A percentile compares a stretch with the other conserved stretches of the same genome.
Evolutionary conservation across 768 basidiomycete genomes (phyloP).

Genomic region (Amanita inopinata): DNA sequence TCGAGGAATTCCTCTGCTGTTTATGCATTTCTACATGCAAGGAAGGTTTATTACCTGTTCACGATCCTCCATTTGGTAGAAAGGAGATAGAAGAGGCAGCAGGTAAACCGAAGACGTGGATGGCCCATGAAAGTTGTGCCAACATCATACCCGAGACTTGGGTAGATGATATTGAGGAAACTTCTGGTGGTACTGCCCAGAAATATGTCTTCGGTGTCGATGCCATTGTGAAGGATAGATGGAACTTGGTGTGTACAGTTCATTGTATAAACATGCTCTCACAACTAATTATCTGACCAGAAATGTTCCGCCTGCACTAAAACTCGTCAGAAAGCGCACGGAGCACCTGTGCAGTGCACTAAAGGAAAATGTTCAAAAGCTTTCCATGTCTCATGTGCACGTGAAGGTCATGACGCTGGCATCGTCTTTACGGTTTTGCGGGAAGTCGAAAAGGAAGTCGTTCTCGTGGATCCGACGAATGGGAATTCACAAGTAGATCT

Average conservation of each 20-base stretch:
- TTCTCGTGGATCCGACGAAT: constrained; percentile 39
- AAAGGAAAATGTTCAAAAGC: constrained; percentile 91
- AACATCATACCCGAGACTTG: constrained; percentile 85
- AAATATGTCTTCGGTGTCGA: constrained; percentile 75
- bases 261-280: constrained; percentile 2
- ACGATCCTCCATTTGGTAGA: constrained; percentile 52
- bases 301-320: constrained; percentile 88
- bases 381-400: constrained; percentile 89
- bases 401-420: constrained; percentile 38
- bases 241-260: constrained; percentile 69
- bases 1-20: constrained; percentile 55
- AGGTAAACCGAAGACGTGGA: constrained; percentile 43
- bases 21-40: constrained; percentile 47
- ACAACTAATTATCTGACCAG: constrained; percentile 28
- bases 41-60: constrained; percentile 53
- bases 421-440: constrained; percentile 53
- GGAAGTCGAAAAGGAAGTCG: constrained; percentile 76
- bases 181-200: constrained; percentile 30
- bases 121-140: constrained; percentile 77
- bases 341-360: constrained; percentile 85
- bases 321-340: constrained; percentile 53
- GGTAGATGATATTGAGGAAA: constrained; percentile 59
- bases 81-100: constrained; percentile 42
- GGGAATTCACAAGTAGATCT: constrained; percentile 8
- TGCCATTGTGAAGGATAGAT: constrained; percentile 82